Percentiles rank a stretch among this genome's conserved stretches.
Conservation (phyloP, 2,329 filamentous ascomycete species). For the Colletotrichum sp. region DNA sequence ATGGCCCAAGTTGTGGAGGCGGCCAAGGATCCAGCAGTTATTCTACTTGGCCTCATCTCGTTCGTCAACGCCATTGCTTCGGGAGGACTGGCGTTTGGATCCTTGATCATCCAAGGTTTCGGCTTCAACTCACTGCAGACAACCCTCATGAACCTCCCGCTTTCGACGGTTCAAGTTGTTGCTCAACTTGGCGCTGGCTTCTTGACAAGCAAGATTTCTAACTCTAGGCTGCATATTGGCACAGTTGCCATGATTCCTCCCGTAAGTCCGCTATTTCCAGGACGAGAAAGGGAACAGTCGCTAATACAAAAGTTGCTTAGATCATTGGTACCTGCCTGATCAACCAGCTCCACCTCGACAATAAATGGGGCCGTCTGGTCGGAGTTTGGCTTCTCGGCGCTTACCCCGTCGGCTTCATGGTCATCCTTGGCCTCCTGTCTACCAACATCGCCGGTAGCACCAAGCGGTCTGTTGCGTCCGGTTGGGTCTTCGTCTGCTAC, state of each 20-base stretch:
- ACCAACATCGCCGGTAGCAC: conserved; percentile 34
- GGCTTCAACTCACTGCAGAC: conserved; percentile 59
- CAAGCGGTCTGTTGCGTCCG: conserved; percentile 31
- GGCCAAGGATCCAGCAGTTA: conserved; percentile 22
- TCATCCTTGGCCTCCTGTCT: conserved; percentile 20
- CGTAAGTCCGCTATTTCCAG: background rate
- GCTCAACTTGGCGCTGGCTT: conserved; percentile 8
- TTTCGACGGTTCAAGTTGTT: conserved; percentile 8
- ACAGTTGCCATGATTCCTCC: conserved; percentile 14
- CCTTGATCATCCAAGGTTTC: conserved; percentile 57
- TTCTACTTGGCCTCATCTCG: conserved; percentile 26
- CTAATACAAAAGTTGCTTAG: background rate
- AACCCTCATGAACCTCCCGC: conserved; percentile 61
- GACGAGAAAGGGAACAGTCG: background rate
- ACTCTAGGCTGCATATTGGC: conserved; percentile 4
- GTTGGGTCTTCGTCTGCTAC: conserved; percentile 34
- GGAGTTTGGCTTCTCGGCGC: conserved; percentile 15
- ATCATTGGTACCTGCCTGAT: conserved; percentile 14
- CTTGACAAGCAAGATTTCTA: conserved; percentile 5
- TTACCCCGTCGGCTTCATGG: conserved; percentile 19
- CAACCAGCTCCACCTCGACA: conserved; percentile 13
- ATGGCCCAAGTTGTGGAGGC: conserved; percentile 24
- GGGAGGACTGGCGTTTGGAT: conserved; percentile 3
- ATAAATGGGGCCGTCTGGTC: conserved; percentile 15
- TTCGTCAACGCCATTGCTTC: conserved; percentile 16